Conservation (phyloP, 2,329 filamentous ascomycete species). For the Chrysosporium queenslandicum region DNA sequence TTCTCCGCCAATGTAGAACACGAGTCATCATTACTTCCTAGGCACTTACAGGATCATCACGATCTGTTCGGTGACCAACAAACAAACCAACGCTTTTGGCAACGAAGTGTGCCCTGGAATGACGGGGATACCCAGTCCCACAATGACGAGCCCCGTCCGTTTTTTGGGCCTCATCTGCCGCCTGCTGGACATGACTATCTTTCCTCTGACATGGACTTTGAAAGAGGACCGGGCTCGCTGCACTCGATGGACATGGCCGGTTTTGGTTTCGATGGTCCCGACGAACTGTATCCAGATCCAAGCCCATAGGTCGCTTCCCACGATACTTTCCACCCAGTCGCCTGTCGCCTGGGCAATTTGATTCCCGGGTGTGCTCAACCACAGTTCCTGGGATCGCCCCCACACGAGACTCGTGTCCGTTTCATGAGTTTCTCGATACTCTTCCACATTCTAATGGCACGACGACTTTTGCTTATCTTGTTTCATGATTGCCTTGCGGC, state of each 20-base stretch:
- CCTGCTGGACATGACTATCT: constrained; percentile 35
- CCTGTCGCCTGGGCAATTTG: neutral
- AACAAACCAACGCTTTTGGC: constrained; percentile 38
- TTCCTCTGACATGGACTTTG: constrained; percentile 36
- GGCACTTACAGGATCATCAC: constrained; percentile 32
- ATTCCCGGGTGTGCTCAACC: constrained; percentile 11
- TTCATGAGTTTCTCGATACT: neutral
- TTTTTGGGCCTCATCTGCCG: constrained; percentile 37
- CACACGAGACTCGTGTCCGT: neutral
- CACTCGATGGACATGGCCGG: constrained; percentile 39
- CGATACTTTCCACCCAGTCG: neutral
- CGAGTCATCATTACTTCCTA: constrained; percentile 20
- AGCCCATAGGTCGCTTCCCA: constrained; percentile 26
- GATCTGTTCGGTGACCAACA: constrained; percentile 38
- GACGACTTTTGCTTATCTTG: constrained; percentile 5
- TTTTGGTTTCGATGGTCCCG: constrained; percentile 35
- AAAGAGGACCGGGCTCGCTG: constrained; percentile 35
- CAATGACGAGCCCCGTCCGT: constrained; percentile 35
- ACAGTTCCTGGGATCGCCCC: constrained; percentile 8
- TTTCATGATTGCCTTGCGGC: constrained; percentile 4
- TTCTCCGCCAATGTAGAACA: constrained; percentile 30
- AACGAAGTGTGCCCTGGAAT: constrained; percentile 32
- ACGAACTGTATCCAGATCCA: constrained; percentile 30
- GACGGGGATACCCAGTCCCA: constrained; percentile 36
- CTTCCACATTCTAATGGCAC: constrained; percentile 2